Evolutionary conservation across 768 basidiomycete genomes (phyloP).

Genomic region (Postia placenta): DNA sequence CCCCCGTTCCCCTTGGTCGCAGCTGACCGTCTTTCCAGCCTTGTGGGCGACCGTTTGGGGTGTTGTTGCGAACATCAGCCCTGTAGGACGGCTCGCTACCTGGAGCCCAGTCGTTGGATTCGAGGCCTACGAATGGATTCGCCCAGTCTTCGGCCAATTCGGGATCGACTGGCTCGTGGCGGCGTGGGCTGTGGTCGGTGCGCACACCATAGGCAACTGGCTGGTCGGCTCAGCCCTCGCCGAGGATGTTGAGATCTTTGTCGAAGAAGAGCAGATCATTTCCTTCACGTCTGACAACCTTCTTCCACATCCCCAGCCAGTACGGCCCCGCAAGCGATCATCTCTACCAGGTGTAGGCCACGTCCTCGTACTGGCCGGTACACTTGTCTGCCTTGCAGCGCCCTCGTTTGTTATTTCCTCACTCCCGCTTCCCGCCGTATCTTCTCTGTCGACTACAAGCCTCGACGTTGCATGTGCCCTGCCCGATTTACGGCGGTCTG

Average conservation of each 20-base stretch:
- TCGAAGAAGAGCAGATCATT: slow-evolving; percentile 2
- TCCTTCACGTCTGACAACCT: slow-evolving; percentile 11
- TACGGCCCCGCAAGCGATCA: slow-evolving; percentile 1
- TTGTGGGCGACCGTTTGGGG: slow-evolving; percentile 66
- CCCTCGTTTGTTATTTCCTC: slow-evolving; percentile 47
- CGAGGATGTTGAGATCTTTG: neutral
- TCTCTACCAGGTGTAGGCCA: neutral
- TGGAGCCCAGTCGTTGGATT: slow-evolving; percentile 60
- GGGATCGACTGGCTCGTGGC: slow-evolving; percentile 70
- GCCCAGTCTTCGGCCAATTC: slow-evolving; percentile 48
- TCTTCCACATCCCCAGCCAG: neutral
- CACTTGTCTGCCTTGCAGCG: slow-evolving; percentile 41
- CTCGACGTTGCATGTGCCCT: slow-evolving; percentile 63
- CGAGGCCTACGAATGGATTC: slow-evolving; percentile 59
- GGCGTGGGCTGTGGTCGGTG: slow-evolving; percentile 67
- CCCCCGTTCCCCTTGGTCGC: slow-evolving; percentile 32
- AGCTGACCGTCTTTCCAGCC: slow-evolving; percentile 56
- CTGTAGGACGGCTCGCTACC: slow-evolving; percentile 63
- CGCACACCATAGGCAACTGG: slow-evolving; percentile 49
- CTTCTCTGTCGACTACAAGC: slow-evolving; percentile 39
- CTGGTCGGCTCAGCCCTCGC: slow-evolving; percentile 38
- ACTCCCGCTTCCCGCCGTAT: slow-evolving; percentile 34
- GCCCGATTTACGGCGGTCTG: slow-evolving; percentile 40
- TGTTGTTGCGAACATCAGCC: slow-evolving; percentile 46
- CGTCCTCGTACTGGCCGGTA: slow-evolving; percentile 30